Base-by-base conservation (phyloP, 345 rosid genomes). In the Eucalyptus leucophloia region DNA sequence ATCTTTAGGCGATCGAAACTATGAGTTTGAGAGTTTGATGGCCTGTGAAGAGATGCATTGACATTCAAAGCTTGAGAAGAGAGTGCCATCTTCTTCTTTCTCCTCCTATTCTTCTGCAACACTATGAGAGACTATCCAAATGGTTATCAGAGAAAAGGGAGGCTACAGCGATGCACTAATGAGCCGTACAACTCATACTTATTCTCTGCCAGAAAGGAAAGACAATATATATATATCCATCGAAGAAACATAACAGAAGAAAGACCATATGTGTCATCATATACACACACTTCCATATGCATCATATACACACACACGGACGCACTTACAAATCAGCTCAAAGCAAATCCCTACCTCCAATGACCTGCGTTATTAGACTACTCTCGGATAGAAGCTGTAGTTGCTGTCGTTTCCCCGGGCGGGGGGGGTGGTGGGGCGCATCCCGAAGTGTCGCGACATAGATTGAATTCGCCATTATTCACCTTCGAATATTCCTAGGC, bases 81-180 rank as follows among this genome's bases (percentile, higher is more conserved):
- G 50, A 90, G 89, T 56, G 92, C 69, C 94, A 91, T 92, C 40
- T 60, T 53, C 87, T 85, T 45, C 87, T 26, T 85, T 18, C 34
- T 28, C 87, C 69, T 60, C 34, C 17, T 60, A 0, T 60, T 60
- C 16, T 60, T 28, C 69, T 28, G 32, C 69, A 60, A 12, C 32
- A 28, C 32, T 6, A 28, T 60, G 69, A 60, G 69, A 28, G 69
- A 60, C 34, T 60, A 60, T 60, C 32, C 16, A 0, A 30, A 60
- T 6, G 17, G 17, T 60, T 60, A 30, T 28, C 69, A 60, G 32
- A 60, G n/a, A 60, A 60, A 12, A 60, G 69, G n/a, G 34, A 60
- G 32, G 69, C 69, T 60, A 28, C 69, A 30, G 69, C 15, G 17
- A 60, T 60, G 69, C 69, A 60, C 69, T 60, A 13, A 60, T 60